Conservation (phyloP, 2,329 filamentous ascomycete genomes). For the Ophiostoma piceae region DNA sequence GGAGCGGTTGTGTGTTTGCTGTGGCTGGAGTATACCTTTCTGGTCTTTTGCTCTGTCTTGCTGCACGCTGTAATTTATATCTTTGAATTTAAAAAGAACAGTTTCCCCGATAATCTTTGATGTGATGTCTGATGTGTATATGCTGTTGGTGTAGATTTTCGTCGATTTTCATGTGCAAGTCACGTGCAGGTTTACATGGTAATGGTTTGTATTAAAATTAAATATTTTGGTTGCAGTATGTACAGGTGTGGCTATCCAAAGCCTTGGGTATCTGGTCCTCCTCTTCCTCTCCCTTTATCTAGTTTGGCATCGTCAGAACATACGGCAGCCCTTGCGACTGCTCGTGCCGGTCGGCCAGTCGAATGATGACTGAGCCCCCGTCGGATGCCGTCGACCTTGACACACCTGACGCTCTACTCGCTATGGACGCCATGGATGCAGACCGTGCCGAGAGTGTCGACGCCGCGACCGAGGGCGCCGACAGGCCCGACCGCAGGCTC, state of each 20-base stretch:
- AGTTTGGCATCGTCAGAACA: constrained; percentile 31
- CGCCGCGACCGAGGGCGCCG: background rate
- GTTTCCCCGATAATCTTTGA: constrained; percentile 38
- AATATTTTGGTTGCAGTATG: background rate
- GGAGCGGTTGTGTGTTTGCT: constrained; percentile 21
- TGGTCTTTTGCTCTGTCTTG: constrained; percentile 17
- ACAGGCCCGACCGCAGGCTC: constrained; percentile 39
- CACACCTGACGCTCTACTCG: background rate
- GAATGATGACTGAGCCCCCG: constrained; percentile 42
- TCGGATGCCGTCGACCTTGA: background rate
- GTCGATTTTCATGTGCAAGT: background rate
- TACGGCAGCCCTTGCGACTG: constrained; percentile 35
- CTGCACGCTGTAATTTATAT: constrained; percentile 52
- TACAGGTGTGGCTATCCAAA: constrained; percentile 8
- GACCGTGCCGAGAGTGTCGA: background rate
- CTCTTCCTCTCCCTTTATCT: background rate
- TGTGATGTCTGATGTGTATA: background rate
- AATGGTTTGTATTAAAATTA: background rate
- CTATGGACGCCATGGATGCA: background rate
- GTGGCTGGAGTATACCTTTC: constrained; percentile 12
- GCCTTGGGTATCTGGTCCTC: background rate
- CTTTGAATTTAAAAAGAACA: constrained; percentile 43
- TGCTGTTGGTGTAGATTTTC: background rate
- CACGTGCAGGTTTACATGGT: background rate
- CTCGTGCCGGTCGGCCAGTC: constrained; percentile 40